A percentile compares a stretch with the other conserved stretches of the same genome.
phyloP scores from a whole-genome alignment of 768 basidiomycete genomes.

The Mycena vitilis region DNA sequence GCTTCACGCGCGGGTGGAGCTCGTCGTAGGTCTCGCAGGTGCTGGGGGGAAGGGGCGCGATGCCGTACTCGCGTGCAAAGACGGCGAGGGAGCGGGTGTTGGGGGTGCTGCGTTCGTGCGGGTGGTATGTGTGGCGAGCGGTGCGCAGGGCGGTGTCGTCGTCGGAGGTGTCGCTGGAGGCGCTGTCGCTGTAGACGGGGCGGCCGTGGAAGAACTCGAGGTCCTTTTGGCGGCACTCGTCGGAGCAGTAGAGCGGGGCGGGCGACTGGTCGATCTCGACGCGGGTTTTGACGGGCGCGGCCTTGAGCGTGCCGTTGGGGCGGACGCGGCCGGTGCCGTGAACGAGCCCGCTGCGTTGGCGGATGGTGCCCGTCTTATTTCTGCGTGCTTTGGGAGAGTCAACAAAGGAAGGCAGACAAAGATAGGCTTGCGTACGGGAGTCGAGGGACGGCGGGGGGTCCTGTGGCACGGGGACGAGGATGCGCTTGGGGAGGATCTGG shows the following conservation, averaged over 20 bases:
- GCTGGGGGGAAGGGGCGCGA: constrained; percentile 66
- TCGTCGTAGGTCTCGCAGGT: constrained; percentile 54
- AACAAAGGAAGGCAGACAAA: constrained; percentile 49
- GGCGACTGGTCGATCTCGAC: constrained; percentile 84
- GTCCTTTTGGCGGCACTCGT: constrained; percentile 76
- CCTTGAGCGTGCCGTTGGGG: constrained; percentile 66
- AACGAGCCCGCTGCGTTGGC: constrained; percentile 63
- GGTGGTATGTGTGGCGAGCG: constrained; percentile 40
- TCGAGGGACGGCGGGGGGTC: constrained; percentile 37
- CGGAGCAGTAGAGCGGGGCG: constrained; percentile 87
- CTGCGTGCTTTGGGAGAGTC: constrained; percentile 38
- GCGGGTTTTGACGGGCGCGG: constrained; percentile 60
- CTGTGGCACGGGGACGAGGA: constrained; percentile 58
- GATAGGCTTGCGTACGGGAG: neutral
- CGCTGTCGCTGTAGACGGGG: constrained; percentile 58
- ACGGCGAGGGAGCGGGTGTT: constrained; percentile 52
- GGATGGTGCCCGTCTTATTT: constrained; percentile 51
- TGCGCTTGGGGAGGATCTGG: constrained; percentile 84
- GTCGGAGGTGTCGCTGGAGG: constrained; percentile 56
- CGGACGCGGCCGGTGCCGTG: constrained; percentile 75
- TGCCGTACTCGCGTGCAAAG: constrained; percentile 47
- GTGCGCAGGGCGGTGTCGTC: constrained; percentile 51
- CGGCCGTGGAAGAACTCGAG: constrained; percentile 54
- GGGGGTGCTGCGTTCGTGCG: constrained; percentile 51
- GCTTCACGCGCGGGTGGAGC: constrained; percentile 32